Base-by-base conservation (phyloP, 352 stramenopile genomes). In the Peronospora tabacina region DNA sequence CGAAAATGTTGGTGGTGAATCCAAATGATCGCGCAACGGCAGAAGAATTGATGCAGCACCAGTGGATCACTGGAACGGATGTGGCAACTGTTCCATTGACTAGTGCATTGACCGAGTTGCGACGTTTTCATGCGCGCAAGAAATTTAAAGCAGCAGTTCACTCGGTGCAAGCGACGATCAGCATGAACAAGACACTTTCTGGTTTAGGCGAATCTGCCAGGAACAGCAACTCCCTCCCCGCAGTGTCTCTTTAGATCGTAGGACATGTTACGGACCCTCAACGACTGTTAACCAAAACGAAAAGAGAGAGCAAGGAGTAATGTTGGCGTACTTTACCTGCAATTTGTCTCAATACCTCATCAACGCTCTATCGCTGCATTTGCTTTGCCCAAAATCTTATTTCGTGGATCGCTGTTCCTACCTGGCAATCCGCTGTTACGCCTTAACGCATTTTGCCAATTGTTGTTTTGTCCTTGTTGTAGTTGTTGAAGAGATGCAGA, bases 121-220 rank as follows among this genome's bases (percentile, higher is more conserved):
- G 80, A 52, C 78, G 75, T 43, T 90, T 93, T 63, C 77, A 93
- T 56, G 75, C 79, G 42, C 67, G 76, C 43, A 85, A 85, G 59
- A 89, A 88, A 51, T 93, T 93, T 63, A 87, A 86, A 63, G 82
- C 82, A 15, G 82, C 82, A 4, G 75, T 90, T 52, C 74, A 87
- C 44, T 88, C 75, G 1, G 79, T 90, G 26, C 68, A 89, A 52
- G 79, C 78, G 33, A 93, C 78, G 20, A 85, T 86, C 65, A 76
- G 72, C 39, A 78, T 90, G 68, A 90, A 91, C 72, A 89, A 87
- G 44, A 60, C 70, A 8, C 54, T 88, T 16, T 70, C 63, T 3
- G 58, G 65, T 0, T 38, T 70, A 16, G 42, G 61, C 41, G 53
- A 70, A 37, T 58, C 59, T 5, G 42, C 38, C 19, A 52, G 44